Conservation (phyloP, 2,329 filamentous ascomycete genomes). For the Colletotrichum caudatum region DNA sequence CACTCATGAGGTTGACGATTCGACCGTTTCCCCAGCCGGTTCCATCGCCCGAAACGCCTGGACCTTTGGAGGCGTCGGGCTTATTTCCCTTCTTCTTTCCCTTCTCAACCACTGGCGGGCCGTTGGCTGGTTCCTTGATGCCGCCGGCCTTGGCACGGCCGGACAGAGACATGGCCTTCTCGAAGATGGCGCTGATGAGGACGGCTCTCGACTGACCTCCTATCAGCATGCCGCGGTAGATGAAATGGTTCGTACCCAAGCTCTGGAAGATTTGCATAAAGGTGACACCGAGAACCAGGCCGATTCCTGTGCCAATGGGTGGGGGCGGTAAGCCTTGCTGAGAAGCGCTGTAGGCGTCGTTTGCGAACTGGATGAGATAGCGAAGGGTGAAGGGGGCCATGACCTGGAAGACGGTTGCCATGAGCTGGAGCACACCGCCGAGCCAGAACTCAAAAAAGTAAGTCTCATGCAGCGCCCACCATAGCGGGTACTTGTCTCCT, state of each 20-base stretch:
- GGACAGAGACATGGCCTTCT: constrained; percentile 91
- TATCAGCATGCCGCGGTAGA: constrained; percentile 92
- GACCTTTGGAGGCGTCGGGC: constrained; percentile 52
- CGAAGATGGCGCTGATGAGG: constrained; percentile 88
- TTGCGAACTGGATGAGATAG: constrained; percentile 87
- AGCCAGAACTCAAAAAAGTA: constrained; percentile 88
- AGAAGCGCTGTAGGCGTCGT: constrained; percentile 79
- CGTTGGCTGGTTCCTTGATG: constrained; percentile 57
- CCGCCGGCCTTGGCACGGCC: constrained; percentile 89
- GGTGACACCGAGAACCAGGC: constrained; percentile 86
- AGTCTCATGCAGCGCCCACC: constrained; percentile 87
- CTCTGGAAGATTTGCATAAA: constrained; percentile 88
- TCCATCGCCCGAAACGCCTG: constrained; percentile 74
- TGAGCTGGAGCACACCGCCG: constrained; percentile 81
- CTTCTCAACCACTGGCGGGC: constrained; percentile 59
- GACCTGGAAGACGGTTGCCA: constrained; percentile 80
- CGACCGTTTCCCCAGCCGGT: constrained; percentile 92
- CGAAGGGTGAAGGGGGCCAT: constrained; percentile 87
- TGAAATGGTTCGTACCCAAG: constrained; percentile 87
- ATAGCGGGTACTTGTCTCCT: constrained; percentile 78
- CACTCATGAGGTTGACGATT: constrained; percentile 93
- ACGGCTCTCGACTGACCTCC: constrained; percentile 86
- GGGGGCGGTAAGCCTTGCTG: constrained; percentile 66
- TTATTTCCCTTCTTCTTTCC: constrained; percentile 57
- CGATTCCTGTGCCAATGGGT: constrained; percentile 79